phyloP scores from a whole-genome alignment of 2,329 filamentous ascomycete genomes.

The Lecanicillium sp. region DNA sequence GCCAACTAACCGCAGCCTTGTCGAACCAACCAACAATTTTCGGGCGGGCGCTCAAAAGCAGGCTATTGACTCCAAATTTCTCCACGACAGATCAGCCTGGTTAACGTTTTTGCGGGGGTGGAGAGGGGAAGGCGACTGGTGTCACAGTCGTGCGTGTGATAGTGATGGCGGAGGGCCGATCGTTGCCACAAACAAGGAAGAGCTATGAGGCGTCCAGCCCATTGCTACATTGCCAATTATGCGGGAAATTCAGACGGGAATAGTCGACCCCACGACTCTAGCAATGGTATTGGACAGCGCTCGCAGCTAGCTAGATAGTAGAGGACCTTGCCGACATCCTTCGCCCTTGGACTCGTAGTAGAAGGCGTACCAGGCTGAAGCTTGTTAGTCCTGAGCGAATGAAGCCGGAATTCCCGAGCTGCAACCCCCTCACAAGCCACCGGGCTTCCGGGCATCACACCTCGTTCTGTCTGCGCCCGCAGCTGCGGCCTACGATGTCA shows the following conservation, averaged over 20 bases:
- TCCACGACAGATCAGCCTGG: too few relatives aligned
- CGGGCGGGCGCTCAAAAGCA: background rate
- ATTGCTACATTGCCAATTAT: background rate
- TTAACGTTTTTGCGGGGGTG: background rate
- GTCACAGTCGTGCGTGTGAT: background rate
- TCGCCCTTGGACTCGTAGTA: too few relatives aligned
- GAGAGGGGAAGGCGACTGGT: too few relatives aligned
- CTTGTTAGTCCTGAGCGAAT: too few relatives aligned
- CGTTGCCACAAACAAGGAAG: background rate
- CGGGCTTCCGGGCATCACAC: conserved; percentile 3
- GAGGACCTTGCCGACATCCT: too few relatives aligned
- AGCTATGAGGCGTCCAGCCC: background rate
- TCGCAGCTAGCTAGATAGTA: too few relatives aligned
- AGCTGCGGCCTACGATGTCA: too few relatives aligned
- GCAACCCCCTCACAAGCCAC: background rate
- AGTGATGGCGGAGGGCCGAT: background rate
- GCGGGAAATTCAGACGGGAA: background rate
- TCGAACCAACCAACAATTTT: background rate
- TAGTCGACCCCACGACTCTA: background rate
- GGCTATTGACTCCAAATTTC: background rate
- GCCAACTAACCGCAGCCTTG: too few relatives aligned
- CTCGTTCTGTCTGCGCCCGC: too few relatives aligned
- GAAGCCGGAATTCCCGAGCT: background rate
- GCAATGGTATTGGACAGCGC: too few relatives aligned
- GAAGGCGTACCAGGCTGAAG: background rate